These are phyloP conservation scores for Pseudohalonectria lignicola DNA, from an alignment of 2,329 filamentous ascomycete species.

Conservation along the genomic window DNA sequence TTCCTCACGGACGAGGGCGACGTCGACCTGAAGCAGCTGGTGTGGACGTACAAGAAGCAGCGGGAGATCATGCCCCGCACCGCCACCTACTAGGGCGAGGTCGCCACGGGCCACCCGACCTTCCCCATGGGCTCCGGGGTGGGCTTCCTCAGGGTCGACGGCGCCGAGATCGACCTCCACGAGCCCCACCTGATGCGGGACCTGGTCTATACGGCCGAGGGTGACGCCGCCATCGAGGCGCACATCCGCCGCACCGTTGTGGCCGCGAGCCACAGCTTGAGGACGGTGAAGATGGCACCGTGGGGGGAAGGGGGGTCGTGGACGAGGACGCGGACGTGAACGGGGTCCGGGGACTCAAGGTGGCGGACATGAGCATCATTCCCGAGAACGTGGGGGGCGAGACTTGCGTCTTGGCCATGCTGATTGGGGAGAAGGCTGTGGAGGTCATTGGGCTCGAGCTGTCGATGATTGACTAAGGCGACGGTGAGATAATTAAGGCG, in stretches of 20 bases:
- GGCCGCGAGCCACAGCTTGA: slow-evolving; percentile 30
- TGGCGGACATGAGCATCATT: slow-evolving; percentile 22
- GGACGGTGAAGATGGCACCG: slow-evolving; percentile 29
- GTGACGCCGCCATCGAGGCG: slow-evolving; percentile 32
- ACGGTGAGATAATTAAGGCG: no score
- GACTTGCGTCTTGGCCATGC: slow-evolving; percentile 34
- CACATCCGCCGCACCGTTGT: slow-evolving; percentile 22
- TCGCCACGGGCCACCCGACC: slow-evolving; percentile 13
- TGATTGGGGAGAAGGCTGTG: slow-evolving; percentile 35
- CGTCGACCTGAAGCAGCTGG: slow-evolving; percentile 40
- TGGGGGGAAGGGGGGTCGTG: slow-evolving; percentile 25
- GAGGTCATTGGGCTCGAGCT: no score
- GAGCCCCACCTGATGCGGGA: slow-evolving; percentile 16
- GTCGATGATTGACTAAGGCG: no score
- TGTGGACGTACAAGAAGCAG: slow-evolving; percentile 37
- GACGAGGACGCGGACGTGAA: slow-evolving; percentile 28
- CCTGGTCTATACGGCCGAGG: slow-evolving; percentile 28
- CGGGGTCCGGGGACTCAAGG: slow-evolving; percentile 25
- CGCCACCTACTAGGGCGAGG: slow-evolving; percentile 22
- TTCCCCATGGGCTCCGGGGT: slow-evolving; percentile 10
- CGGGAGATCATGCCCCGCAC: slow-evolving; percentile 33
- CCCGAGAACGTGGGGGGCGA: slow-evolving; percentile 28
- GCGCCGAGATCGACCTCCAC: slow-evolving; percentile 11
- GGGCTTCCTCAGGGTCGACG: slow-evolving; percentile 3
- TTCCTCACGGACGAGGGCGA: slow-evolving; percentile 33